These are phyloP conservation scores for Tolypocladium tundrense DNA, from an alignment of 2,329 filamentous ascomycete species.

Conservation along the genomic window DNA sequence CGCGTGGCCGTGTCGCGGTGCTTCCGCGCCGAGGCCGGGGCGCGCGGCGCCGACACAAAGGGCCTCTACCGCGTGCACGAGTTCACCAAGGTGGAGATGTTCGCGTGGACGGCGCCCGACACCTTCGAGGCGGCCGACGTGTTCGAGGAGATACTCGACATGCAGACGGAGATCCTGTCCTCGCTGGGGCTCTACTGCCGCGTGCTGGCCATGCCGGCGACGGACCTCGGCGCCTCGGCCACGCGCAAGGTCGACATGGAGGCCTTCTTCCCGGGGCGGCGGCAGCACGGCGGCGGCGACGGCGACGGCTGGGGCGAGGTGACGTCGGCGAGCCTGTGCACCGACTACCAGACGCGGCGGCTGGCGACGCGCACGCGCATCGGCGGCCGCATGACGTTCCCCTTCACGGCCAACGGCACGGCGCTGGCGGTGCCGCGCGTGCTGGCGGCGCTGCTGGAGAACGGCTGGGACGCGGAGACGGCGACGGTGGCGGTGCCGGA, in stretches of 20 bases:
- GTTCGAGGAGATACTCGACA: slow-evolving; percentile 76
- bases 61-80: slow-evolving; percentile 95
- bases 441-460: slow-evolving; percentile 80
- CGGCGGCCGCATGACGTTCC: slow-evolving; percentile 53
- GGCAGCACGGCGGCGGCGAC: slow-evolving; percentile 26
- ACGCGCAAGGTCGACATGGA: slow-evolving; percentile 87
- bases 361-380: slow-evolving; percentile 63
- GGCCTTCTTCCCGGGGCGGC: slow-evolving; percentile 79
- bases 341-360: slow-evolving; percentile 84
- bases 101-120: slow-evolving; percentile 72
- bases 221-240: slow-evolving; percentile 83
- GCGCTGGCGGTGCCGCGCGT: slow-evolving; percentile 86
- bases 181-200: slow-evolving; percentile 75
- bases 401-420: slow-evolving; percentile 89
- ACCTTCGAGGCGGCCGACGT: slow-evolving; percentile 38
- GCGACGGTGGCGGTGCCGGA: slow-evolving; percentile 65
- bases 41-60: slow-evolving; percentile 81
- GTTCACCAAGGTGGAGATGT: slow-evolving; percentile 97
- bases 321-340: slow-evolving; percentile 82
- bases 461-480: slow-evolving; percentile 68
- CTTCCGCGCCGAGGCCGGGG: slow-evolving; percentile 90
- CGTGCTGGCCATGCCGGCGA: slow-evolving; percentile 82
- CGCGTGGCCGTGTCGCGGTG: slow-evolving; percentile 80
- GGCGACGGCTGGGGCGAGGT: slow-evolving; percentile 78
- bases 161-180: slow-evolving; percentile 75